Base-by-base conservation (phyloP, 495 filamentous ascomycete species). In the Hypoxylon trugodes region DNA sequence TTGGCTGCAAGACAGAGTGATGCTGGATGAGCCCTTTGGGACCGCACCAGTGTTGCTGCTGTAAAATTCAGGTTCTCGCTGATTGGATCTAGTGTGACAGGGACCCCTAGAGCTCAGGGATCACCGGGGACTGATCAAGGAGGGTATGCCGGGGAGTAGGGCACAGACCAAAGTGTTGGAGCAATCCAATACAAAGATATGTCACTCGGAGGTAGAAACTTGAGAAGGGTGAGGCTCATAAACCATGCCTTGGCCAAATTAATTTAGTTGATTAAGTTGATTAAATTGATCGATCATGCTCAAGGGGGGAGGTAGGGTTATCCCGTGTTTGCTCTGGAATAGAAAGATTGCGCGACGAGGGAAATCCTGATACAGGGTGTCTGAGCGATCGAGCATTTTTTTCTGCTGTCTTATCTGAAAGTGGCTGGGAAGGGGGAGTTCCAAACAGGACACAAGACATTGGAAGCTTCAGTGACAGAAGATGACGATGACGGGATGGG, bases 11-110 rank as follows among this genome's bases (percentile, higher is more conserved):
- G 48, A 59, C 46, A 61, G 42, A 60, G 28, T 38, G 35, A 36
- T 60, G 57, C 45, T 66, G 33, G 37, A 56, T 42, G 51, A 57
- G 45, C 28, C 36, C 38, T 66, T 57, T 58, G 59, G 57, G 64
- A 33, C 50, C 21, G 55, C 16, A 66, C 62, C 62, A 56, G 19
- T 57, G 45, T 57, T 38, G 55, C 48, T 59, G 37, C 43, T 42
- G 43, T 19, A 59, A 61, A 50, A 57, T 53, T 58, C 28, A 43
- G 28, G 24, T 40, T 61, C 26, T 47, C 38, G 46, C 32, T 67
- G 64, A 67, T 67, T 67, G 64, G 64, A 54, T 56, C 58, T 53
- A 25, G 26, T 25, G 33, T 8, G 41, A 67, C 64, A 67, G 40
- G 64, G 40, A 33, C 40, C 54, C 54, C 47, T 47, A 59, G 38